These are phyloP conservation scores for Tolypocladium amazonense DNA, from an alignment of 2,329 filamentous ascomycete species.

Conservation along the genomic window DNA sequence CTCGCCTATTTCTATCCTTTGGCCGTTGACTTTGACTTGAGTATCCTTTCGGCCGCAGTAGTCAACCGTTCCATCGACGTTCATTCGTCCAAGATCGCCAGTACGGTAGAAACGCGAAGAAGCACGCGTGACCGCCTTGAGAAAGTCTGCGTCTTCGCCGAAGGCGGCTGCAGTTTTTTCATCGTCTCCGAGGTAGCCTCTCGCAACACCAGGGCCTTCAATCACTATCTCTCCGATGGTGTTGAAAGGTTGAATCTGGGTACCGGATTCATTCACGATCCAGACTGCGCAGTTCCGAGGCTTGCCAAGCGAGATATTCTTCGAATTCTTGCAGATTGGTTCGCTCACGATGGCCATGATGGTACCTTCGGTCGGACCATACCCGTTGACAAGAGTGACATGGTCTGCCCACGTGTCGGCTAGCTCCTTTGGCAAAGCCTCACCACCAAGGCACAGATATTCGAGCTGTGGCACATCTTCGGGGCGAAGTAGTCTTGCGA, in stretches of 20 bases:
- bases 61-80: neutral
- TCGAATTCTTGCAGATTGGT: neutral
- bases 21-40: conserved; percentile 2
- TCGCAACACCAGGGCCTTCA: neutral
- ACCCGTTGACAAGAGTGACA: conserved; percentile 11
- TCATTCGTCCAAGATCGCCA: conserved; percentile 1
- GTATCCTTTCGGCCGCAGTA: conserved; percentile 1
- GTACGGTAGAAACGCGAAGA: conserved; percentile 1
- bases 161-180: neutral
- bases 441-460: conserved; percentile 7
- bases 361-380: conserved; percentile 11
- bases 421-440: conserved; percentile 8
- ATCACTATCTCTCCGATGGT: neutral
- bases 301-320: neutral
- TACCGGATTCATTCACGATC: neutral
- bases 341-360: conserved; percentile 4
- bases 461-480: conserved; percentile 1
- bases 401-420: conserved; percentile 8
- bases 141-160: neutral
- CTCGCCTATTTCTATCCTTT: conserved; percentile 1
- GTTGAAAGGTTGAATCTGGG: neutral
- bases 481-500: conserved; percentile 10
- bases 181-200: neutral
- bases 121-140: neutral
- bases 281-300: neutral